phyloP scores from a whole-genome alignment of 2,329 filamentous ascomycete species.

The Cercospora sp. region DNA sequence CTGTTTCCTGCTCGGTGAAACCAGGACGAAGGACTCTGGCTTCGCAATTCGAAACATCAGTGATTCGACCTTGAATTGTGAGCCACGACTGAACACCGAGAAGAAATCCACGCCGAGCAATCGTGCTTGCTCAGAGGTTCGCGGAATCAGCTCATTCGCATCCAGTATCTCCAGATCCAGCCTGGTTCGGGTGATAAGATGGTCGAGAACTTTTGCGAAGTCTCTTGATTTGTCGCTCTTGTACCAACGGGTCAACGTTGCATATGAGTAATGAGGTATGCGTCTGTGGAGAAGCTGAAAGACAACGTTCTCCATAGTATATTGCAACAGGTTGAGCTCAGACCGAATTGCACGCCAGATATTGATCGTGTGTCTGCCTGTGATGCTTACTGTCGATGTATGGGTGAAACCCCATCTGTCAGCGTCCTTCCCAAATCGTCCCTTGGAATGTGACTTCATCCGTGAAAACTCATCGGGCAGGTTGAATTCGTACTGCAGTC shows the following conservation, averaged over 20 bases:
- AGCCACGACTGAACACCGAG: slow-evolving; percentile 90
- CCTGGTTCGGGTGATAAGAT: slow-evolving; percentile 73
- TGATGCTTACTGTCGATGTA: slow-evolving; percentile 88
- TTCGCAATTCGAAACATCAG: slow-evolving; percentile 99
- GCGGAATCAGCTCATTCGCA: slow-evolving; percentile 79
- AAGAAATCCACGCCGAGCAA: slow-evolving; percentile 95
- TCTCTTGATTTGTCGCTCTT: slow-evolving; percentile 66
- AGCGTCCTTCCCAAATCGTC: slow-evolving; percentile 79
- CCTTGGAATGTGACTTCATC: slow-evolving; percentile 79
- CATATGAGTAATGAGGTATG: slow-evolving; percentile 82
- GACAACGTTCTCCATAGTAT: slow-evolving; percentile 92
- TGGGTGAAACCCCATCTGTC: slow-evolving; percentile 94
- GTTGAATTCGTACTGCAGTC: slow-evolving; percentile 83
- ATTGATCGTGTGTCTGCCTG: slow-evolving; percentile 93
- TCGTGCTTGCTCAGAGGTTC: slow-evolving; percentile 92
- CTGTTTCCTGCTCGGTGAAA: slow-evolving; percentile 87
- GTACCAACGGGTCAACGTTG: slow-evolving; percentile 81
- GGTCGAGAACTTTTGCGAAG: slow-evolving; percentile 71
- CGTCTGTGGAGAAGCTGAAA: slow-evolving; percentile 87
- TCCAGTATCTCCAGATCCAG: slow-evolving; percentile 90
- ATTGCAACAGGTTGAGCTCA: slow-evolving; percentile 89
- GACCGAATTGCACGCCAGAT: slow-evolving; percentile 94
- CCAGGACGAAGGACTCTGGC: slow-evolving; percentile 86
- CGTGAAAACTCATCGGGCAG: slow-evolving; percentile 89
- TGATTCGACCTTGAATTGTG: slow-evolving; percentile 97